phyloP scores from a whole-genome alignment of 345 rosid species.

The Melaleuca alternifolia region DNA sequence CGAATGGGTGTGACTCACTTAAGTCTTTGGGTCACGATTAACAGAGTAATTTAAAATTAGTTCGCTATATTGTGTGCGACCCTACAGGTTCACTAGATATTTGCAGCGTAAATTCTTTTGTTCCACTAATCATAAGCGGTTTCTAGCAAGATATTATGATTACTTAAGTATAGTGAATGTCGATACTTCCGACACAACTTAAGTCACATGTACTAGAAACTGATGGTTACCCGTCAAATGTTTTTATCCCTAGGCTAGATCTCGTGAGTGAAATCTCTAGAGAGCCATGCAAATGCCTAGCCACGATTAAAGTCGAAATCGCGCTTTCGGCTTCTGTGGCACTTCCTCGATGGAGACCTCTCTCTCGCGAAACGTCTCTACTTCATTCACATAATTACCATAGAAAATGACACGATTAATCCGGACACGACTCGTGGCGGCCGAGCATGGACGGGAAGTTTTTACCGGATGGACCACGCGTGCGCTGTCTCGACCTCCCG shows the following conservation, averaged over 20 bases:
- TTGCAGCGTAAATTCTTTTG: too few relatives aligned
- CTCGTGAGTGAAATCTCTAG: not conserved
- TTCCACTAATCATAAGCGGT: too few relatives aligned
- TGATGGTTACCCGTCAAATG: not conserved
- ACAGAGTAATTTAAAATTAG: too few relatives aligned
- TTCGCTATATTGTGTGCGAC: too few relatives aligned
- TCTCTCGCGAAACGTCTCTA: too few relatives aligned
- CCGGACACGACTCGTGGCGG: not conserved
- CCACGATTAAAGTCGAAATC: not conserved
- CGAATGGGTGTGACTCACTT: too few relatives aligned
- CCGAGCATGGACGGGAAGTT: not conserved
- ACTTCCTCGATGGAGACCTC: not conserved
- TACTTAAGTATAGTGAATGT: too few relatives aligned
- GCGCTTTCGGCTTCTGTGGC: not conserved
- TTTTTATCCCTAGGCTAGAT: not conserved
- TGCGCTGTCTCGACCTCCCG: not conserved
- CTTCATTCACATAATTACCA: not conserved
- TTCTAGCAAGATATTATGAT: too few relatives aligned
- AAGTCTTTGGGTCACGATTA: too few relatives aligned
- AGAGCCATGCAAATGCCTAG: not conserved
- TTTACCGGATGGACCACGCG: not conserved
- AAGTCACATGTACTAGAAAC: not conserved
- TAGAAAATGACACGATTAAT: not conserved
- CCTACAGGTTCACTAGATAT: too few relatives aligned
- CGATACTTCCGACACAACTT: too few relatives aligned